These are phyloP conservation scores for Epichloe elymi DNA, from an alignment of 2,329 filamentous ascomycete species.

Conservation along the genomic window DNA sequence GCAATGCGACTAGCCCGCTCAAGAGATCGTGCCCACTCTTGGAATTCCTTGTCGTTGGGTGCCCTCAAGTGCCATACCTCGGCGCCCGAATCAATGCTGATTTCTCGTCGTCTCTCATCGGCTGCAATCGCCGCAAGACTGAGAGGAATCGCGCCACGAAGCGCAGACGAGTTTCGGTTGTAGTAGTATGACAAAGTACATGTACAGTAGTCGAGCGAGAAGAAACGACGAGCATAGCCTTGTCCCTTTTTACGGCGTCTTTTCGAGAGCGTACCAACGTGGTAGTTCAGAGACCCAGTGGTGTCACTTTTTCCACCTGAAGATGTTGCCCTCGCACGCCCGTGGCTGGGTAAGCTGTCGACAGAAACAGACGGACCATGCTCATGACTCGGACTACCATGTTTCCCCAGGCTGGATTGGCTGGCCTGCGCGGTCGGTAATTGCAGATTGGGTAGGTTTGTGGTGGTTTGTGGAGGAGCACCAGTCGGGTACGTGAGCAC, in stretches of 20 bases:
- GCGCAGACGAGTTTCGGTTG: conserved; percentile 80
- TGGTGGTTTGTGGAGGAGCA: conserved; percentile 59
- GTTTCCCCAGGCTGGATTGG: conserved; percentile 38
- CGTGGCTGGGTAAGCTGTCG: conserved; percentile 44
- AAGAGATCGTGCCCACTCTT: conserved; percentile 73
- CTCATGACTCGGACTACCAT: conserved; percentile 30
- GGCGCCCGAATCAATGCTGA: conserved; percentile 91
- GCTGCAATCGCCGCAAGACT: conserved; percentile 84
- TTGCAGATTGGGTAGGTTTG: conserved; percentile 51
- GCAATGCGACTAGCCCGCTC: conserved; percentile 65
- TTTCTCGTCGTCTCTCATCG: conserved; percentile 77
- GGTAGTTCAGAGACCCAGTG: conserved; percentile 41
- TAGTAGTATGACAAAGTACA: conserved; percentile 95
- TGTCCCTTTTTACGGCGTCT: conserved; percentile 88
- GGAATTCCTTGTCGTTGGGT: conserved; percentile 70
- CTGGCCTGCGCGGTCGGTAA: conserved; percentile 25
- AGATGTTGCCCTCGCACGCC: conserved; percentile 31
- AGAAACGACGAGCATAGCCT: conserved; percentile 85
- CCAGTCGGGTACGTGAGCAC: conserved; percentile 86
- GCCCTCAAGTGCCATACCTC: conserved; percentile 94
- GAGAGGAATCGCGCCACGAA: conserved; percentile 84
- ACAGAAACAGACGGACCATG: conserved; percentile 39
- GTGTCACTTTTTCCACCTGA: conserved; percentile 40
- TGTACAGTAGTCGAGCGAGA: conserved; percentile 88
- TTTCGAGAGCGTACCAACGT: conserved; percentile 79